Percentiles rank a stretch among this genome's conserved stretches.
Conservation (phyloP, 31 red algal genomes). For the Odonthalia washingtoniensis region DNA sequence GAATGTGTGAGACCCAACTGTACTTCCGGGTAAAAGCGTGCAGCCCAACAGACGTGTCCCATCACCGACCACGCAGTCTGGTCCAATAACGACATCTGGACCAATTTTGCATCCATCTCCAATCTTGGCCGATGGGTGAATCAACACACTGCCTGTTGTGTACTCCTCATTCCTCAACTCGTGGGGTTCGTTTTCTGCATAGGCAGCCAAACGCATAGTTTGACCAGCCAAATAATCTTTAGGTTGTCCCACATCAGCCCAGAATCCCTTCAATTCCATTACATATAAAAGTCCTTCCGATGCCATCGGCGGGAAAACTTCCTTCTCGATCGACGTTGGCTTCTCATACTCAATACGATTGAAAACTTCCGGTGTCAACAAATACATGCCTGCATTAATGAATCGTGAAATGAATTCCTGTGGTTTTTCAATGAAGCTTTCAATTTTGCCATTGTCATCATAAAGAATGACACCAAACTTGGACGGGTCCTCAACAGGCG, state of each 20-base stretch:
- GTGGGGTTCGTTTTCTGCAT: constrained; percentile 45
- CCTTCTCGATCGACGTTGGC: constrained; percentile 97
- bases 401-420: constrained; percentile 84
- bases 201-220: constrained; percentile 61
- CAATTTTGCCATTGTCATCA: constrained; percentile 84
- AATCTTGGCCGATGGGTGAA: constrained; percentile 78
- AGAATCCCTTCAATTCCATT: constrained; percentile 92
- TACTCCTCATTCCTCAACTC: constrained; percentile 59
- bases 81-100: constrained; percentile 94
- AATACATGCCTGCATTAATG: constrained; percentile 98
- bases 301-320: constrained; percentile 95
- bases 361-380: constrained; percentile 86
- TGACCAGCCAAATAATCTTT: constrained; percentile 92
- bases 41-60: constrained; percentile 76
- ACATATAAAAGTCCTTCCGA: constrained; percentile 83
- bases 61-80: constrained; percentile 83
- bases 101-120: constrained; percentile 78
- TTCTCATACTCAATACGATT: constrained; percentile 72
- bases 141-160: constrained; percentile 87
- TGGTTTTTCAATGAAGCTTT: constrained; percentile 98
- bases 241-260: constrained; percentile 97
- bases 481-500: constrained; percentile 91
- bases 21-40: constrained; percentile 73
- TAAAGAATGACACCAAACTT: constrained; percentile 99
- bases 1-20: constrained; percentile 74